Evolutionary conservation across 306 rosid species (phyloP), one percentile per base, ranked within the genome.

Genomic region (Mimosa pudica): DNA sequence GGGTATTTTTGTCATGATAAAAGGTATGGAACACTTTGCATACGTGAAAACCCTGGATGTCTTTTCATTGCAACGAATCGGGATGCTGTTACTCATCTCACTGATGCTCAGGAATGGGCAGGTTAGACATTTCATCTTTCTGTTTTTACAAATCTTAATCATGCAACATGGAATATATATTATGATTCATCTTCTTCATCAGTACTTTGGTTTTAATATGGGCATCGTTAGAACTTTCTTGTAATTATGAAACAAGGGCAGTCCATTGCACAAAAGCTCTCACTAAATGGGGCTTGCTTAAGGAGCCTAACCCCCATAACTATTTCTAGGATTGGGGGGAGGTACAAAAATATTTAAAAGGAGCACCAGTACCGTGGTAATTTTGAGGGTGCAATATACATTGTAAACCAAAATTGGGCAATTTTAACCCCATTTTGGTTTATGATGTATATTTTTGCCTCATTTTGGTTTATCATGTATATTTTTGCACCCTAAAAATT

Each of bases 61-160:
- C 94, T 95, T 75, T 95, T 95, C 92, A 88, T 95, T 81, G 99
- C 99, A 75, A 95, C 99, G 44, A 95, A 95, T 82, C 89, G 93
- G 54, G 99, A 95, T 86, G 99, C 99, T 76, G 99, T 95, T 75
- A 95, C 99, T 79, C 99, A 95, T 90, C 96, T 95, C 76, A 95
- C 98, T 41, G 99, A 95, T 83, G 98, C 98, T 81, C 99, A 95
- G 85, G 99, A 95, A 91, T 95, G 99, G 99, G 99, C 99, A 81
- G 98, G 99, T 95, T 81, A 57, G 70, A 71, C 47, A 81, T 73
- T 44, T 70, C 71, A 69, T 58, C 73, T 52, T 11, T n/a, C 17
- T 73, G 46, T 42, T 30, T 76, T 35, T 13, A 72, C 51, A 20
- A 65, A 58, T 65, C 13, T 46, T 81, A 66, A 78, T 78, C 47